phyloP scores from a whole-genome alignment of 208 protist genomes.

The Acanthamoeba castellanii region DNA sequence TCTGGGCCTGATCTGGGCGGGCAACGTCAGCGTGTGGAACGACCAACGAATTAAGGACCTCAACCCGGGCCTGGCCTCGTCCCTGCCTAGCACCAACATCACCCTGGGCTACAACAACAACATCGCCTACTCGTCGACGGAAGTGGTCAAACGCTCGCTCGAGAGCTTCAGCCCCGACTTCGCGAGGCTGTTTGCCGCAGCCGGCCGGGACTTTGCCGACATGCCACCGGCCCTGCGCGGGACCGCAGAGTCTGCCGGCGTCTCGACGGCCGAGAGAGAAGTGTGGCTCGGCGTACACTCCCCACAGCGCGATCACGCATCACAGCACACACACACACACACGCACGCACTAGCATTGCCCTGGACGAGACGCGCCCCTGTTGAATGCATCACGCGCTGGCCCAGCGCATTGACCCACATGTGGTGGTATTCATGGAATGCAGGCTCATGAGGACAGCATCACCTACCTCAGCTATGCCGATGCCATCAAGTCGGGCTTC shows the following conservation, averaged over 20 bases:
- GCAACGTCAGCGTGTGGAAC: conserved; percentile 66
- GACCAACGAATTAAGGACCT: background rate
- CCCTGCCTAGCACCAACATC: conserved; percentile 11
- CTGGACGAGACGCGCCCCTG: too few species aligned
- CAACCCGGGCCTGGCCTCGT: background rate
- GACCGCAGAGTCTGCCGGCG: background rate
- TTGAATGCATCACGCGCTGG: too few species aligned
- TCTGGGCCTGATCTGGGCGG: conserved; percentile 46
- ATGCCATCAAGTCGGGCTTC: background rate
- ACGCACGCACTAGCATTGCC: too few species aligned
- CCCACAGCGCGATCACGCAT: background rate
- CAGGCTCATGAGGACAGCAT: background rate
- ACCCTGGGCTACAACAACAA: background rate
- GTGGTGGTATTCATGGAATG: too few species aligned
- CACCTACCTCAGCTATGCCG: conserved; percentile 23
- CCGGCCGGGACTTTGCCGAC: background rate
- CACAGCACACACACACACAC: background rate
- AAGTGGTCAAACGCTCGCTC: background rate
- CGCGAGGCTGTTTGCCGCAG: background rate
- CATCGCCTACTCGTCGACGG: background rate
- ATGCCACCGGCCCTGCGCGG: background rate
- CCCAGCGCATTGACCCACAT: too few species aligned
- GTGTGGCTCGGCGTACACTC: background rate
- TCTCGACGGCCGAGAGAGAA: background rate
- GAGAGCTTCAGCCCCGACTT: conserved; percentile 69